These are phyloP conservation scores for Truncatella angustata DNA, from an alignment of 2,329 filamentous ascomycete species.

Conservation along the genomic window DNA sequence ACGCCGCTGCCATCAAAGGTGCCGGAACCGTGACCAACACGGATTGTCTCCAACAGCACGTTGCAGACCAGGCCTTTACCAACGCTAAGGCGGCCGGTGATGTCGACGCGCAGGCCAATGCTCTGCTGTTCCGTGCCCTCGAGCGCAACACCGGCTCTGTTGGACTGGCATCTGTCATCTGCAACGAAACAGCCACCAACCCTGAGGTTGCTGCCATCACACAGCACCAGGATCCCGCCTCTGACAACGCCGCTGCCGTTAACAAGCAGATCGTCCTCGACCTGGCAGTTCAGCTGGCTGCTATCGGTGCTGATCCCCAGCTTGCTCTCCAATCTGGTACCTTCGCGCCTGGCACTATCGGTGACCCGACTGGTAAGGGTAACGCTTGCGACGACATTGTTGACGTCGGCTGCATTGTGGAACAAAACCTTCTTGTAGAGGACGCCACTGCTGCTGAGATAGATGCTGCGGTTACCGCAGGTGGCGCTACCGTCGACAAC, in stretches of 20 bases:
- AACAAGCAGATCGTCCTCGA: conserved; percentile 63
- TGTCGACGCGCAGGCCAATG: conserved; percentile 51
- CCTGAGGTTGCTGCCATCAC: conserved; percentile 62
- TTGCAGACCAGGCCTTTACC: conserved; percentile 58
- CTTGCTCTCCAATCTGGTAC: conserved; percentile 61
- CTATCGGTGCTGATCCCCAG: conserved; percentile 60
- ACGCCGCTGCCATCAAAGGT: conserved; percentile 46
- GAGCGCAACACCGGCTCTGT: conserved; percentile 62
- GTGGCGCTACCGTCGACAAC: conserved; percentile 13
- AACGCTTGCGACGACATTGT: conserved; percentile 52
- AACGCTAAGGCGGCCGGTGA: conserved; percentile 54
- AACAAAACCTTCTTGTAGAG: conserved; percentile 50
- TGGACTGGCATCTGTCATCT: conserved; percentile 55
- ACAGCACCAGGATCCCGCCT: conserved; percentile 68
- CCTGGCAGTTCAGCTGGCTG: conserved; percentile 57
- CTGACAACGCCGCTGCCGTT: conserved; percentile 48
- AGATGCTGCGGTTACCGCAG: conserved; percentile 41
- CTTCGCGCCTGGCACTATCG: conserved; percentile 58
- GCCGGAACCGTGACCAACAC: conserved; percentile 36
- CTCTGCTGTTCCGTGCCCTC: conserved; percentile 53
- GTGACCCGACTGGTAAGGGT: conserved; percentile 42
- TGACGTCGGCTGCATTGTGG: conserved; percentile 58
- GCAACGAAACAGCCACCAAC: conserved; percentile 57
- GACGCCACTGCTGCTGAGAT: conserved; percentile 55
- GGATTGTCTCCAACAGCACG: conserved; percentile 45